Conservation (phyloP, 192 early-diverging fungal species). For the Backusella australiensis region DNA sequence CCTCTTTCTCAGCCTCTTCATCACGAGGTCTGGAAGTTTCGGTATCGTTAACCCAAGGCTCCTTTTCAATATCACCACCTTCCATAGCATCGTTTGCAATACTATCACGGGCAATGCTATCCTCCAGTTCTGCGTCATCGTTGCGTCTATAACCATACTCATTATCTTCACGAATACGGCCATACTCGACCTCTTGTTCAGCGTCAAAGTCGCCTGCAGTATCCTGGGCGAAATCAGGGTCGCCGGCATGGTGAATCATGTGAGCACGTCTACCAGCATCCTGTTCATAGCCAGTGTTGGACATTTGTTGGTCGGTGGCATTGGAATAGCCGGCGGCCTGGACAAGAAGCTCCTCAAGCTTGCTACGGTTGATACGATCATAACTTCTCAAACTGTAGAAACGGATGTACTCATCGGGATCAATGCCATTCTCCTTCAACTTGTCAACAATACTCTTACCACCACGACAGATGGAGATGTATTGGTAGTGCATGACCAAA, state of each 20-base stretch:
- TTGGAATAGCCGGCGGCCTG: constrained; percentile 20
- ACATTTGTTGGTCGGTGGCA: constrained; percentile 5
- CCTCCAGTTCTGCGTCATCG: background rate
- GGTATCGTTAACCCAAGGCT: background rate
- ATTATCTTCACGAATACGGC: constrained; percentile 12
- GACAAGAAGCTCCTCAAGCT: constrained; percentile 21
- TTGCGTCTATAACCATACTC: background rate
- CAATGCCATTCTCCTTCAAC: constrained; percentile 54
- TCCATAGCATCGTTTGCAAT: constrained; percentile 8
- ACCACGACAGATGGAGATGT: constrained; percentile 76
- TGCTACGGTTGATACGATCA: constrained; percentile 58
- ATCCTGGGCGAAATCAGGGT: constrained; percentile 28
- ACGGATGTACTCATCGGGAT: constrained; percentile 61
- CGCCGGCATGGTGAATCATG: constrained; percentile 16
- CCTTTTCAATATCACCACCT: background rate
- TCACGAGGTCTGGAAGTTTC: background rate
- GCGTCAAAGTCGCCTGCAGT: constrained; percentile 10
- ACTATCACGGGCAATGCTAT: constrained; percentile 7
- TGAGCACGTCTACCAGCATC: background rate
- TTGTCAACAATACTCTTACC: constrained; percentile 64
- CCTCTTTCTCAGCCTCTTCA: constrained; percentile 11
- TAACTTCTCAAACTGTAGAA: constrained; percentile 80
- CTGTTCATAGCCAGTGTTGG: constrained; percentile 3
- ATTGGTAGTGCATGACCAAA: constrained; percentile 81
- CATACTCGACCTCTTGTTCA: constrained; percentile 28